phyloP scores from a whole-genome alignment of 139 green algal genomes.

The Astrephomene gubernaculifera region DNA sequence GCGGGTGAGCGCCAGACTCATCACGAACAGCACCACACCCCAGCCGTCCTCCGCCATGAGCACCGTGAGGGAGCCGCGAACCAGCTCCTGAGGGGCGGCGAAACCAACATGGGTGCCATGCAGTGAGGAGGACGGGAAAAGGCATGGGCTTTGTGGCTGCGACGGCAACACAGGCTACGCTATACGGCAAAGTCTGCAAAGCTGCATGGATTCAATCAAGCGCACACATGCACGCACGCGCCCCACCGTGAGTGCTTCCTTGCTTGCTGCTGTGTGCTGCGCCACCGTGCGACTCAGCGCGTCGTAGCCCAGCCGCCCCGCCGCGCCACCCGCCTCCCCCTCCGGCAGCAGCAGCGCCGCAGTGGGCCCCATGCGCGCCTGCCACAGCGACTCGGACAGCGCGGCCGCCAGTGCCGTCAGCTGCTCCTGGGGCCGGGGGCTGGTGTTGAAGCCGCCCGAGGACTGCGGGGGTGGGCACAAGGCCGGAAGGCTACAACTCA shows the following conservation, averaged over 20 bases:
- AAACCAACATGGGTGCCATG: slow-evolving; percentile 16
- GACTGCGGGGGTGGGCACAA: too few species aligned
- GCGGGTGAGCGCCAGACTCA: slow-evolving; percentile 60
- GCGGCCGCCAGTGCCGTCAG: slow-evolving; percentile 28
- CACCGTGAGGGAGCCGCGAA: slow-evolving; percentile 11
- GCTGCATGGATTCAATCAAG: too few species aligned
- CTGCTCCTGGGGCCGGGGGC: slow-evolving; percentile 30
- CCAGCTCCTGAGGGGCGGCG: slow-evolving; percentile 22
- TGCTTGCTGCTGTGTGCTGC: slow-evolving; percentile 4
- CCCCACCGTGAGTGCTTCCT: slow-evolving; percentile 39
- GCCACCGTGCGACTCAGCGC: slow-evolving; percentile 25
- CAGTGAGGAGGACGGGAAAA: neutral
- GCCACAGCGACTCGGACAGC: slow-evolving; percentile 35
- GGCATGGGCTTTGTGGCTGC: too few species aligned
- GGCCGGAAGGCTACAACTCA: neutral
- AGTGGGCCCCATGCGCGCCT: slow-evolving; percentile 38
- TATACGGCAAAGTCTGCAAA: too few species aligned
- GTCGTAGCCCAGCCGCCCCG: slow-evolving; percentile 31
- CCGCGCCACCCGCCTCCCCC: slow-evolving; percentile 11
- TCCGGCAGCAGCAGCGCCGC: slow-evolving; percentile 9
- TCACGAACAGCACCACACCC: slow-evolving; percentile 72
- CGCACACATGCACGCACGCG: neutral
- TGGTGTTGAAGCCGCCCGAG: slow-evolving; percentile 45
- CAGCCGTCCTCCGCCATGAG: slow-evolving; percentile 60
- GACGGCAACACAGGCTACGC: too few species aligned